Percentiles rank a stretch among this genome's conserved stretches.
phyloP scores from a whole-genome alignment of 1,284 basidiomycete genomes.

The Somion occarium region DNA sequence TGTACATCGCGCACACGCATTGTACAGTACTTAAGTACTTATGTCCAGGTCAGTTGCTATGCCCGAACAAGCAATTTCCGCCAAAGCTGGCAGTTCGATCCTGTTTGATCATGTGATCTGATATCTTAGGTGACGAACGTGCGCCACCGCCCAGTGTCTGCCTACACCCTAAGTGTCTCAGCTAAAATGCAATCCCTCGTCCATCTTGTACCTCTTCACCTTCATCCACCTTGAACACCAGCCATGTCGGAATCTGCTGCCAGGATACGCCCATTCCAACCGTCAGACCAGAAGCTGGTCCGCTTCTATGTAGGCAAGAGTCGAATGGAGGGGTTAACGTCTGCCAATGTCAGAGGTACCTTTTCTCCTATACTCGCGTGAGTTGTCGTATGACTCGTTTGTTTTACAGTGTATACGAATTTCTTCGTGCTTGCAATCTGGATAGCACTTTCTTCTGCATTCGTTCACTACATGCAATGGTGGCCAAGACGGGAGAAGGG shows the following conservation, averaged over 20 bases:
- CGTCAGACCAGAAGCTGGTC: conserved; percentile 51
- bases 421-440: conserved; percentile 57
- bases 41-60: too few species aligned
- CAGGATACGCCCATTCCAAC: conserved; percentile 50
- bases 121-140: conserved; percentile 1
- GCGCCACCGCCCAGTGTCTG: background rate
- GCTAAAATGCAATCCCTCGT: background rate
- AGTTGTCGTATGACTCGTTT: conserved; percentile 2
- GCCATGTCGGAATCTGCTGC: conserved; percentile 27
- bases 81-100: background rate
- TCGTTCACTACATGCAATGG: conserved; percentile 61
- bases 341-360: conserved; percentile 63
- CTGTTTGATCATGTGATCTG: background rate
- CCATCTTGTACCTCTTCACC: background rate
- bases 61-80: too few species aligned
- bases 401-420: conserved; percentile 49
- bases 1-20: too few species aligned
- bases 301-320: conserved; percentile 67
- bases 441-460: conserved; percentile 50
- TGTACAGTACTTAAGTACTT: too few species aligned
- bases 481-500: conserved; percentile 48
- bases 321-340: conserved; percentile 65
- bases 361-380: conserved; percentile 4
- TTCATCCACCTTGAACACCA: conserved; percentile 12
- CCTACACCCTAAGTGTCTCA: background rate